Percentiles rank a stretch among this genome's conserved stretches.
Conservation (phyloP, 1,284 basidiomycete genomes). For the Sphagnurus paluster region DNA sequence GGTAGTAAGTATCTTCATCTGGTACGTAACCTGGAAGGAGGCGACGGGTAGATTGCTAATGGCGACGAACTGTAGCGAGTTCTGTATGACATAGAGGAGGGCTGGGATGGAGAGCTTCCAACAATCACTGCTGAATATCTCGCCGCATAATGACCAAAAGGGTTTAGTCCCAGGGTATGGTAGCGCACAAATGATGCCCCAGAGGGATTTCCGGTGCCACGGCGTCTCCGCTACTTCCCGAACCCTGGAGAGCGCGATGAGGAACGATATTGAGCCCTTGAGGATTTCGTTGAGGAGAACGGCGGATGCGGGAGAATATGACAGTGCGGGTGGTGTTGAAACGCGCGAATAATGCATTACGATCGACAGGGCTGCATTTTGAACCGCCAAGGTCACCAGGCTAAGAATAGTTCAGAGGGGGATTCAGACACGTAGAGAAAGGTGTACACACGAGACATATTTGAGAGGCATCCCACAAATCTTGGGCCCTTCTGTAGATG, state of each 20-base stretch:
- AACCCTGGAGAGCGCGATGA: slow-evolving; percentile 60
- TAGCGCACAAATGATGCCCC: slow-evolving; percentile 30
- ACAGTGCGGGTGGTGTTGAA: slow-evolving; percentile 68
- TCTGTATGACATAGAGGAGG: slow-evolving; percentile 93
- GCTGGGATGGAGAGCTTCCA: slow-evolving; percentile 98
- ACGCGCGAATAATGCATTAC: slow-evolving; percentile 97
- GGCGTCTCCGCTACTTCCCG: slow-evolving; percentile 36
- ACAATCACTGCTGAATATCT: slow-evolving; percentile 72
- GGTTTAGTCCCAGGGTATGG: slow-evolving; percentile 44
- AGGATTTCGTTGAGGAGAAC: slow-evolving; percentile 93
- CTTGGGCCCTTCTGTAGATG: slow-evolving; percentile 33
- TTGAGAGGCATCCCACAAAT: slow-evolving; percentile 57
- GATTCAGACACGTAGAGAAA: slow-evolving; percentile 10
- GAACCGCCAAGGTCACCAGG: slow-evolving; percentile 90
- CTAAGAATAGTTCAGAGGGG: slow-evolving; percentile 38
- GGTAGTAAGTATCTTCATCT: slow-evolving; percentile 98
- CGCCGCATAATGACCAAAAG: slow-evolving; percentile 54
- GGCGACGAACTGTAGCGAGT: slow-evolving; percentile 94
- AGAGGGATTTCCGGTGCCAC: slow-evolving; percentile 49
- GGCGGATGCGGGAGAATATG: slow-evolving; percentile 92
- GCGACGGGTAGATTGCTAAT: slow-evolving; percentile 91
- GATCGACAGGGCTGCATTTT: slow-evolving; percentile 94
- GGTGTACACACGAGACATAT: slow-evolving; percentile 55
- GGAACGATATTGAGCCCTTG: slow-evolving; percentile 88
- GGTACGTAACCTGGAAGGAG: slow-evolving; percentile 94